Evolutionary conservation across 495 filamentous ascomycete species (phyloP).

Genomic region (Chaetomium fimeti): DNA sequence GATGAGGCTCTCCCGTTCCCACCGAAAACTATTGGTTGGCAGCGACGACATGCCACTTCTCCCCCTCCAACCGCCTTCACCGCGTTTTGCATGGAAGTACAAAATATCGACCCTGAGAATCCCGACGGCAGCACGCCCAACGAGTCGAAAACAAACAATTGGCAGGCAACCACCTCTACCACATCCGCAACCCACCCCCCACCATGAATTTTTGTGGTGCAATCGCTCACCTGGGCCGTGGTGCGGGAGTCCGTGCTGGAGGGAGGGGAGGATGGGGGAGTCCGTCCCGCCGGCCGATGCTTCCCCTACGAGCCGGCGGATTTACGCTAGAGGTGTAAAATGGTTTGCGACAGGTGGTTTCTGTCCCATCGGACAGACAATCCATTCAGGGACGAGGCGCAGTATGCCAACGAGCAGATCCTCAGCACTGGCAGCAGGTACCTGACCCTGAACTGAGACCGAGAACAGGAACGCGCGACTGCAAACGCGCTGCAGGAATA

Average conservation of each 20-base stretch:
- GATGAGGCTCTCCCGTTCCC: background rate
- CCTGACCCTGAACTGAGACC: background rate
- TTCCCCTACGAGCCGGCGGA: background rate
- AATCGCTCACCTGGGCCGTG: background rate
- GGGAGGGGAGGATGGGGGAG: slow-evolving; percentile 4
- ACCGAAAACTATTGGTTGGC: background rate
- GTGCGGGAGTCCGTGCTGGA: slow-evolving; percentile 5
- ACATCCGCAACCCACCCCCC: too few relatives aligned
- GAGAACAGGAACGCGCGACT: background rate
- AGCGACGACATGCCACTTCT: background rate
- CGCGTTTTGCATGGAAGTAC: background rate
- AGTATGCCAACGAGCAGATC: background rate
- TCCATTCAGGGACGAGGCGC: background rate
- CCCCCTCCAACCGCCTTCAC: background rate
- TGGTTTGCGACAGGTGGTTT: background rate
- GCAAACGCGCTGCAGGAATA: background rate
- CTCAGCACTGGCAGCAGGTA: too few relatives aligned
- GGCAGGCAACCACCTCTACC: background rate
- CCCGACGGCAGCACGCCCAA: background rate
- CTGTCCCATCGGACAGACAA: background rate
- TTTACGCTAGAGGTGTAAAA: background rate
- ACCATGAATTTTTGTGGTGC: background rate
- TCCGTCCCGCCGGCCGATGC: slow-evolving; percentile 8
- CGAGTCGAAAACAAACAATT: background rate
- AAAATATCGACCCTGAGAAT: background rate